These are phyloP conservation scores for Cymodocea nodosa DNA, from an alignment of 116 monocot genomes.

Conservation along the genomic window DNA sequence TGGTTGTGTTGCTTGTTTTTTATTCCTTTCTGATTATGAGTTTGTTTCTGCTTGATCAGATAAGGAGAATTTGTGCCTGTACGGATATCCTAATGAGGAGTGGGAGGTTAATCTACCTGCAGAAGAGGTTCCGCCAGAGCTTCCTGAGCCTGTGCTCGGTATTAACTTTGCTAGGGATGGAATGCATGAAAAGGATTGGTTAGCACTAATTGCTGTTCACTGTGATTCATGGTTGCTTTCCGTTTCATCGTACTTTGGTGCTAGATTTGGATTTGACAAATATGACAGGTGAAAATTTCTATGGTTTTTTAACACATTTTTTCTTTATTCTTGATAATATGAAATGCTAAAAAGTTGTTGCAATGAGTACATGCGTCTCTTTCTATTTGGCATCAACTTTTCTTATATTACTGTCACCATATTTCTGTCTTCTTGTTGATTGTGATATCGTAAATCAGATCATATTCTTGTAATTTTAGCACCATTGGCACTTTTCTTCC, in stretches of 20 bases:
- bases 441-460: too few relatives aligned
- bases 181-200: conserved; percentile 23
- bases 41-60: conserved; percentile 3
- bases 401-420: too few relatives aligned
- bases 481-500: too few relatives aligned
- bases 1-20: too few relatives aligned
- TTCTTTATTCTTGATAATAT: background rate
- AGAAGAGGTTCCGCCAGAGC: conserved; percentile 19
- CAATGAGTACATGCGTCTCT: too few relatives aligned
- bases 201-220: conserved; percentile 17
- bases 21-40: background rate
- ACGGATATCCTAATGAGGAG: conserved; percentile 15
- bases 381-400: too few relatives aligned
- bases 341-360: too few relatives aligned
- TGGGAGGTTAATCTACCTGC: conserved; percentile 24
- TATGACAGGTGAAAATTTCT: conserved; percentile 12
- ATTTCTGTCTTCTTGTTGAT: background rate
- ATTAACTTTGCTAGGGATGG: conserved; percentile 23
- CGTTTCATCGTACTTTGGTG: conserved; percentile 18
- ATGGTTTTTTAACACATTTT: background rate
- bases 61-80: conserved; percentile 19
- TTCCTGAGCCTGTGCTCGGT: conserved; percentile 20
- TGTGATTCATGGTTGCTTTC: conserved; percentile 17
- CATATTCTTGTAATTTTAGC: too few relatives aligned
- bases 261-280: conserved; percentile 14